Evolutionary conservation across 2,329 filamentous ascomycete genomes (phyloP).

Genomic region (Trichoderma brevicompactum): DNA sequence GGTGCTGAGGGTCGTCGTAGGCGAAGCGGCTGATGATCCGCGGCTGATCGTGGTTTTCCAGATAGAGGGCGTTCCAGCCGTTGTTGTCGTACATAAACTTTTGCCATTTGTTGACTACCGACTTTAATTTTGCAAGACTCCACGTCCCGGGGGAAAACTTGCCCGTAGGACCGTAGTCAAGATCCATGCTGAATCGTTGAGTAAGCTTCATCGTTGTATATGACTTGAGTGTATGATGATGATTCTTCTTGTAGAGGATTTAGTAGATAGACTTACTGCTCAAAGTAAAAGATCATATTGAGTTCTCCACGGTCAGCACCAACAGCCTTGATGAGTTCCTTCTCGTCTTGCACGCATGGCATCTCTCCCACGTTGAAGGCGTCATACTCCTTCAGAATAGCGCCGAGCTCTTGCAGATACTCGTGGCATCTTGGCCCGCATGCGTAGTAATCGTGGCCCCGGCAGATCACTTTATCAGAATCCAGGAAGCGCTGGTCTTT

Average conservation of each 20-base stretch:
- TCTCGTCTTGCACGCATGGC: conserved; percentile 50
- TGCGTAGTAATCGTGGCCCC: conserved; percentile 52
- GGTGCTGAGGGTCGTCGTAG: conserved; percentile 53
- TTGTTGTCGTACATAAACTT: conserved; percentile 61
- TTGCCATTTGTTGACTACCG: conserved; percentile 62
- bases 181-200: conserved; percentile 46
- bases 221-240: neutral
- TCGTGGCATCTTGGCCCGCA: conserved; percentile 57
- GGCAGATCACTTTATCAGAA: conserved; percentile 42
- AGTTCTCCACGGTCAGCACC: conserved; percentile 61
- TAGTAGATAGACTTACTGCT: conserved; percentile 50
- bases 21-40: conserved; percentile 62
- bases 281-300: conserved; percentile 76
- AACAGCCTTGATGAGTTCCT: conserved; percentile 54
- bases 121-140: conserved; percentile 56
- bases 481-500: conserved; percentile 63
- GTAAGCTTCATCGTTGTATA: neutral
- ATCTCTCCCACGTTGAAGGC: conserved; percentile 59
- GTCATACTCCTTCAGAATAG: conserved; percentile 51
- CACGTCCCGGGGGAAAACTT: conserved; percentile 51
- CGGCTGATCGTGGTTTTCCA: conserved; percentile 69
- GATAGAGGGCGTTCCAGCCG: conserved; percentile 68
- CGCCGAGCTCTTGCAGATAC: conserved; percentile 51
- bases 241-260: neutral
- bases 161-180: conserved; percentile 52